phyloP scores from a whole-genome alignment of 257 asterid genomes.

The Sherardia arvensis region DNA sequence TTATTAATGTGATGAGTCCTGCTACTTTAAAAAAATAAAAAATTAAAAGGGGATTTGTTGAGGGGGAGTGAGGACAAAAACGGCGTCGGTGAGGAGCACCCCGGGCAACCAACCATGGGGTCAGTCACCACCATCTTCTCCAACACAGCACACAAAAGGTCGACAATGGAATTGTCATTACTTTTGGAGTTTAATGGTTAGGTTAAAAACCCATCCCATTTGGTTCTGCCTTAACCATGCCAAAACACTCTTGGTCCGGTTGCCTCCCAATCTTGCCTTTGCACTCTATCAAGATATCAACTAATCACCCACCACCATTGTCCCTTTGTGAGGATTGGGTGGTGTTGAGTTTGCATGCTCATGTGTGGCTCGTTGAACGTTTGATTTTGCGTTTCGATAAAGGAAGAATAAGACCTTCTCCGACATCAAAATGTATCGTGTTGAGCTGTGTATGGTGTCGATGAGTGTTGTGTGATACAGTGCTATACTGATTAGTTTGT shows the following conservation, averaged over 20 bases:
- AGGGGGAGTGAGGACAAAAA: background rate
- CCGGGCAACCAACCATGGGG: slow-evolving; percentile 20
- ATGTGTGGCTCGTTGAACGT: background rate
- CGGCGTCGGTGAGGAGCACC: slow-evolving; percentile 5
- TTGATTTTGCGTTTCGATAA: too few species aligned
- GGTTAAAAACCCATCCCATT: background rate
- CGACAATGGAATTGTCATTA: background rate
- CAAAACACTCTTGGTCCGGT: slow-evolving; percentile 10
- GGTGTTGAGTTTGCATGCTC: background rate
- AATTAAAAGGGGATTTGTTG: background rate
- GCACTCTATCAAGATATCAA: background rate
- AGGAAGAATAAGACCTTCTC: too few species aligned
- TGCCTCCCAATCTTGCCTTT: slow-evolving; percentile 1
- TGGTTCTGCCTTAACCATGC: slow-evolving; percentile 5
- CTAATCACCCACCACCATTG: background rate
- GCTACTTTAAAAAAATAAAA: too few species aligned
- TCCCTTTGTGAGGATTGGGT: background rate
- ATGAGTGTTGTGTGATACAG: too few species aligned
- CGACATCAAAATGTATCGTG: too few species aligned
- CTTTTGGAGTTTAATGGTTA: background rate
- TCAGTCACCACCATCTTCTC: background rate
- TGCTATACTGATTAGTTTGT: too few species aligned
- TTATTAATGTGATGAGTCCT: too few species aligned
- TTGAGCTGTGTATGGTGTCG: too few species aligned
- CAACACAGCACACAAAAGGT: background rate